phyloP scores from a whole-genome alignment of 2,329 filamentous ascomycete genomes.

The Malbranchea cinnamomea region DNA sequence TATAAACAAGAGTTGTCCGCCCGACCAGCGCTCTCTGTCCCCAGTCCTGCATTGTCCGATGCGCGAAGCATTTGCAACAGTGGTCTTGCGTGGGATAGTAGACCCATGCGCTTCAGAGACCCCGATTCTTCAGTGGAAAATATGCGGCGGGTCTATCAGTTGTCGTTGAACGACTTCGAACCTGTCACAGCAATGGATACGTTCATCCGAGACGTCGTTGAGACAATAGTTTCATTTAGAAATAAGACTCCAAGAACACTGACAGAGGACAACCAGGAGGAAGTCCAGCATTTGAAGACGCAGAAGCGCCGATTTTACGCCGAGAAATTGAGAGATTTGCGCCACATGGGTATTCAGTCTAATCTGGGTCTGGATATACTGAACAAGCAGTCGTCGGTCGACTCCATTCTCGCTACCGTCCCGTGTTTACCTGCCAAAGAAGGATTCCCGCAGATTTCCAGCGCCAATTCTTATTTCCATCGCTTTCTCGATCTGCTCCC shows the following conservation, averaged over 20 bases:
- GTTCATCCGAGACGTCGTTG: constrained; percentile 55
- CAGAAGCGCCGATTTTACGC: constrained; percentile 82
- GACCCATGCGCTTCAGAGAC: constrained; percentile 55
- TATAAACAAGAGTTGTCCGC: constrained; percentile 14
- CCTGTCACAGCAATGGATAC: constrained; percentile 45
- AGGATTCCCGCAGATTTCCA: constrained; percentile 17
- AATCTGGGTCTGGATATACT: constrained; percentile 65
- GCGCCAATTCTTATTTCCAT: constrained; percentile 60
- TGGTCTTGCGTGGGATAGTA: constrained; percentile 24
- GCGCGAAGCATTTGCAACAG: constrained; percentile 19
- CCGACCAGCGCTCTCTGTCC: constrained; percentile 4
- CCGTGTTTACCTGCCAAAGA: constrained; percentile 21
- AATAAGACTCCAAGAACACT: constrained; percentile 70
- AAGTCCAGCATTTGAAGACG: constrained; percentile 77
- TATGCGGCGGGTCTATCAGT: constrained; percentile 51
- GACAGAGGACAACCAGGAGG: constrained; percentile 72
- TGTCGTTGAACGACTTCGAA: constrained; percentile 38
- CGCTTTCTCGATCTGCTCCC: constrained; percentile 61
- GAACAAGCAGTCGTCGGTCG: constrained; percentile 55
- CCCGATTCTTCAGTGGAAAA: constrained; percentile 53
- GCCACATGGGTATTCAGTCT: constrained; percentile 76
- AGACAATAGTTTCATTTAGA: constrained; percentile 56
- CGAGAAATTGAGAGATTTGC: constrained; percentile 67
- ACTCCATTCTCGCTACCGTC: constrained; percentile 51
- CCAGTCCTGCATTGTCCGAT: constrained; percentile 18